Conservation (phyloP, 106 monocot species). For the Dendrobium catenatum region DNA sequence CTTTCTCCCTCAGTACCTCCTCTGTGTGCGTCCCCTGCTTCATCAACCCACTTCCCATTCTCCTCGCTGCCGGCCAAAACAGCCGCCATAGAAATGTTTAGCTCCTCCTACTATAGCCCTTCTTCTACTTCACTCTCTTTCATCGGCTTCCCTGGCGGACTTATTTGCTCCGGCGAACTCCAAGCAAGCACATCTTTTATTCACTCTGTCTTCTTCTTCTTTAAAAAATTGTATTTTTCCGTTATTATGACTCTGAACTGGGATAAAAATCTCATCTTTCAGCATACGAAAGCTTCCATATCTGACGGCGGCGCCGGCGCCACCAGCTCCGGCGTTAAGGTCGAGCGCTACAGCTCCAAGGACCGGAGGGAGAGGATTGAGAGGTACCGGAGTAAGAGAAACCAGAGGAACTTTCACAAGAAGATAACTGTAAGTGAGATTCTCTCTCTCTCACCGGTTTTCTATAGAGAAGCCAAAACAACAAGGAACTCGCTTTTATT, state of each 20-base stretch:
- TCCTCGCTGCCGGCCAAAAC: neutral
- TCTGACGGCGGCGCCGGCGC: constrained; percentile 4
- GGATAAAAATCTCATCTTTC: neutral
- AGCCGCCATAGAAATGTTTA: too few relatives aligned
- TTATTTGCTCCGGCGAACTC: constrained; percentile 41
- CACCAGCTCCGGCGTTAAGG: neutral
- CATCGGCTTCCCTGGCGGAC: constrained; percentile 14
- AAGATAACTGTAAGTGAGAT: constrained; percentile 51
- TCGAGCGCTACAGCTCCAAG: constrained; percentile 47
- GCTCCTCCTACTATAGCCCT: neutral
- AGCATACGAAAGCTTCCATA: neutral
- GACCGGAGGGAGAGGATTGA: constrained; percentile 69
- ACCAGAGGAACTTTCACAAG: constrained; percentile 75
- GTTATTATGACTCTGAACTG: neutral
- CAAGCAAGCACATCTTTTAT: constrained; percentile 15
- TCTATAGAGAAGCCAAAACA: too few relatives aligned
- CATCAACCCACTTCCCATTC: neutral
- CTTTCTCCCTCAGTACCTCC: neutral
- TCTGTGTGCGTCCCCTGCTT: neutral
- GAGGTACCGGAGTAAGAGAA: constrained; percentile 60
- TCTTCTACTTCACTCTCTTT: constrained; percentile 17
- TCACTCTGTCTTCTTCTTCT: neutral
- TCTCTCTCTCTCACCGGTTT: neutral
- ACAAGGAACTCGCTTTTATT: too few relatives aligned
- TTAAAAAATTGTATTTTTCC: neutral